Conservation (phyloP, 2,329 filamentous ascomycete species). For the Volutella citrinella region DNA sequence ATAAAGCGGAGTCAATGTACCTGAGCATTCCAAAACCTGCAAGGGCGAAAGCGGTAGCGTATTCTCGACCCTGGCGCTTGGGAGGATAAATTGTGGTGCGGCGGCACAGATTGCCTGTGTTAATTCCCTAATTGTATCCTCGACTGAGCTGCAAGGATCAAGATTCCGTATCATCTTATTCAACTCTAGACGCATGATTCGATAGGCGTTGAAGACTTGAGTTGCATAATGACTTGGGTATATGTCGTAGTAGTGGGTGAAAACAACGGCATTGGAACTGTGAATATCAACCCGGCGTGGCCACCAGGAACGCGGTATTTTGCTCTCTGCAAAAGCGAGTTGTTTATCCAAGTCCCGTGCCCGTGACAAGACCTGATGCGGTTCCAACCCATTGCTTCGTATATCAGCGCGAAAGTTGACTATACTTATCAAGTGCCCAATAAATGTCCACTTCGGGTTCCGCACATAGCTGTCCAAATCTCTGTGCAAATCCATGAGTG, state of each 20-base stretch:
- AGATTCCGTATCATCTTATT: no score
- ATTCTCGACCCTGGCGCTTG: background rate
- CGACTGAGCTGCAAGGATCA: no score
- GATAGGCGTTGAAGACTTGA: conserved; percentile 1
- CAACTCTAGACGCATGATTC: background rate
- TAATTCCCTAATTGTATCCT: background rate
- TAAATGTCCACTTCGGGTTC: conserved; percentile 3
- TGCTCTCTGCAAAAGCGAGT: background rate
- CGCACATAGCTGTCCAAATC: background rate
- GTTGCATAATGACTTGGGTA: background rate
- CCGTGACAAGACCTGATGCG: background rate
- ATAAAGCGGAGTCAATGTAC: conserved; percentile 1
- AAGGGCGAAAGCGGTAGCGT: background rate
- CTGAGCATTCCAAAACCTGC: conserved; percentile 1
- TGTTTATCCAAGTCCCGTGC: background rate
- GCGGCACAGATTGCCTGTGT: conserved; percentile 2
- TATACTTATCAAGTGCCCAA: background rate
- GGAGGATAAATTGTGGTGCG: conserved; percentile 4
- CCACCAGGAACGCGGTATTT: background rate
- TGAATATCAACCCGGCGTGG: background rate
- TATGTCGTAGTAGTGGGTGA: background rate
- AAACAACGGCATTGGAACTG: background rate
- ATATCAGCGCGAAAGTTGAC: background rate
- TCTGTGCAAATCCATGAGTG: background rate
- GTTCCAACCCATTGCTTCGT: background rate